Percentiles rank a stretch among this genome's conserved stretches.
phyloP scores from a whole-genome alignment of 2,329 filamentous ascomycete genomes.

The Apiospora hydei region DNA sequence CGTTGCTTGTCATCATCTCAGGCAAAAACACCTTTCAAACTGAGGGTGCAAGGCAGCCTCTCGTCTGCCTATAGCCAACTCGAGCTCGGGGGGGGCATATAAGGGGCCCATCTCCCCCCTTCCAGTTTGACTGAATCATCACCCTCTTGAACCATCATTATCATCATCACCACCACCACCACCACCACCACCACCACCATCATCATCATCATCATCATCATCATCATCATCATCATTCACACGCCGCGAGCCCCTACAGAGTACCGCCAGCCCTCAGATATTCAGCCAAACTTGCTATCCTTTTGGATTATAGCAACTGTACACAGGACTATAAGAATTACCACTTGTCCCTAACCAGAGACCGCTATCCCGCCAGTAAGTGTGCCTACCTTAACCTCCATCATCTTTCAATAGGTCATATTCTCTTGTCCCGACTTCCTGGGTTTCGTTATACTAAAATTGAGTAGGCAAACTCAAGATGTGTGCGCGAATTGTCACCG shows the following conservation, averaged over 20 bases:
- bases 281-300: neutral
- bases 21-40: neutral
- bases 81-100: neutral
- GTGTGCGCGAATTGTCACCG: neutral
- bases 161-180: too few species aligned
- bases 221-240: neutral
- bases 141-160: neutral
- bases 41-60: neutral
- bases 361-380: neutral
- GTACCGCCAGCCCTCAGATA: neutral
- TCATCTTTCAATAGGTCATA: neutral
- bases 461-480: neutral
- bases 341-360: neutral
- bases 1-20: constrained; percentile 3
- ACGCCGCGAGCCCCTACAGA: neutral
- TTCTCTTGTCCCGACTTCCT: neutral
- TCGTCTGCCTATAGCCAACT: constrained; percentile 1
- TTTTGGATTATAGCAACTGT: neutral
- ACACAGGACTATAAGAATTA: neutral
- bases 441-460: neutral
- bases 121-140: neutral
- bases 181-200: too few species aligned
- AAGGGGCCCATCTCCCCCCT: neutral
- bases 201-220: neutral
- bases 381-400: neutral